Evolutionary conservation across 2,329 filamentous ascomycete genomes (phyloP).

Genomic region (Ophiostoma angusticollis): DNA sequence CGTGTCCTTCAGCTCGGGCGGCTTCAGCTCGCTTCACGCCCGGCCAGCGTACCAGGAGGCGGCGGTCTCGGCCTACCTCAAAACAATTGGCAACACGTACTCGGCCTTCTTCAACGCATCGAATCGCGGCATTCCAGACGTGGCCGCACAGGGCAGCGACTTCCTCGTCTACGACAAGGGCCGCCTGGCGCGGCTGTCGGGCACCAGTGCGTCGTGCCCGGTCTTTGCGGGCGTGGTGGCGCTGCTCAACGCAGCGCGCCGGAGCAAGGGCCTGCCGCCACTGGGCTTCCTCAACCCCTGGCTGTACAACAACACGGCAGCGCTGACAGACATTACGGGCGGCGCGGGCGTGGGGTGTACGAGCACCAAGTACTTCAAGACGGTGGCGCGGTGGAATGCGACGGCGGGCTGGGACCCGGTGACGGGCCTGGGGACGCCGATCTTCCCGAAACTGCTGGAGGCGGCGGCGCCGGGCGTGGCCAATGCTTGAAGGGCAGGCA

Average conservation of each 20-base stretch:
- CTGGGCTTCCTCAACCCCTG: conserved; percentile 33
- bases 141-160: conserved; percentile 39
- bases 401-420: conserved; percentile 23
- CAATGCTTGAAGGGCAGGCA: conserved; percentile 3
- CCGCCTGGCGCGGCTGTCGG: conserved; percentile 11
- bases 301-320: conserved; percentile 21
- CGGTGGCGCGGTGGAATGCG: conserved; percentile 18
- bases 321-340: conserved; percentile 18
- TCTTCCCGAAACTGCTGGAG: conserved; percentile 11
- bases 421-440: conserved; percentile 20
- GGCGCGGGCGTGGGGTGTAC: conserved; percentile 17
- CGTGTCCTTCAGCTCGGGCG: conserved; percentile 25
- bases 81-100: conserved; percentile 30
- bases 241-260: conserved; percentile 30
- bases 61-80: conserved; percentile 26
- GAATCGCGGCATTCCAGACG: conserved; percentile 34
- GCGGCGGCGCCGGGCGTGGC: conserved; percentile 10
- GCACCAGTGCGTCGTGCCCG: conserved; percentile 27
- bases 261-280: conserved; percentile 22
- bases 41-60: conserved; percentile 28
- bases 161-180: conserved; percentile 18
- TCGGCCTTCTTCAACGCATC: conserved; percentile 28
- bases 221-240: conserved; percentile 30
- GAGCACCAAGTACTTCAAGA: conserved; percentile 8
- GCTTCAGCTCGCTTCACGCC: conserved; percentile 34